Percentiles rank a stretch among this genome's conserved stretches.
These are phyloP conservation scores for Dictyostelium purpureum DNA, from an alignment of 78 protist species.

Conservation along the genomic window DNA sequence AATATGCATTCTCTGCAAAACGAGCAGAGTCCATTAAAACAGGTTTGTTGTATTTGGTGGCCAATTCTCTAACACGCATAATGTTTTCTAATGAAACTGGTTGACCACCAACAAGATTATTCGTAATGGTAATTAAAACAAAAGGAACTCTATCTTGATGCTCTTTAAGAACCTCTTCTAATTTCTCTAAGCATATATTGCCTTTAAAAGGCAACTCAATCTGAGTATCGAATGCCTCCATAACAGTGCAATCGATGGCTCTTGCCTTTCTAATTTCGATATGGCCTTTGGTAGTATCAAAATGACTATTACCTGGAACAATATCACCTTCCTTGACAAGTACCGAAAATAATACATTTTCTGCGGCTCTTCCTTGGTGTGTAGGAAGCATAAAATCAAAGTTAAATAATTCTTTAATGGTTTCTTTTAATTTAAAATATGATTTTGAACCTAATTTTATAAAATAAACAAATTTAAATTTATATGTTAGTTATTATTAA, in stretches of 20 bases:
- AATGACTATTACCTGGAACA: background rate
- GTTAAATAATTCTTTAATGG: background rate
- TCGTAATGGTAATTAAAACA: background rate
- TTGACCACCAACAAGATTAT: conserved; percentile 7
- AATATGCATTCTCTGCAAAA: background rate
- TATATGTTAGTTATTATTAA: too few relatives aligned
- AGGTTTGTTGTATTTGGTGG: background rate
- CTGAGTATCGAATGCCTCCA: background rate
- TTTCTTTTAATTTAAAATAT: background rate
- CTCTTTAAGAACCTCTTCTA: background rate
- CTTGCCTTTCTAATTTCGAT: background rate
- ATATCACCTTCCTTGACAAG: background rate
- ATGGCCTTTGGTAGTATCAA: background rate
- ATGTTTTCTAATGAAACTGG: conserved; percentile 1
- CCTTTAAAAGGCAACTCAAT: background rate
- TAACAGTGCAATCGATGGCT: background rate
- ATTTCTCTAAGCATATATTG: background rate
- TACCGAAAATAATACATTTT: background rate
- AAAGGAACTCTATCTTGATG: background rate
- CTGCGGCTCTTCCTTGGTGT: conserved; percentile 1
- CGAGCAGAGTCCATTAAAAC: background rate
- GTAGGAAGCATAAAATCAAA: background rate
- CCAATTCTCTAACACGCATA: background rate
- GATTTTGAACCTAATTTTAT: background rate
- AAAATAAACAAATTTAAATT: too few relatives aligned